Base-by-base conservation (phyloP, 768 basidiomycete genomes). In the Termitomyces sp. region DNA sequence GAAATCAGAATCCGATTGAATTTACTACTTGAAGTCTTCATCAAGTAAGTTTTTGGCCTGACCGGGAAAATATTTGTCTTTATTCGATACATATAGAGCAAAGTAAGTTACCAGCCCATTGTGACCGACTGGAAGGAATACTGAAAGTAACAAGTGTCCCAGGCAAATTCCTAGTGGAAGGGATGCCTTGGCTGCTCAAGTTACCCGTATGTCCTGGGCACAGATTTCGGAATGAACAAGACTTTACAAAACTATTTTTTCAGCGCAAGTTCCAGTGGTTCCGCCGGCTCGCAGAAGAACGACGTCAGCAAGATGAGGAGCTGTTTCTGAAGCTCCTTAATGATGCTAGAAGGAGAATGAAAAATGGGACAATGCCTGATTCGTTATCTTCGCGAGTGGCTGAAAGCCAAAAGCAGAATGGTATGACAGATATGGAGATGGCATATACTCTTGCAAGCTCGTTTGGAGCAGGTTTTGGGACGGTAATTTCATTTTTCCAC, bases 141-240 rank as follows among this genome's bases (percentile, higher is more conserved):
- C 30, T 37, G 19, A 51, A 48, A 2, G 9, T 1, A 8, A 35
- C 3, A 23, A 79, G 78, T 47, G 77, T 78, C 56, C 78, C 77
- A 2, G 77, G 78, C 21, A 79, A 77, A 62, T 78, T 77, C 50
- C 56, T 79, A 5, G 78, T 79, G 10, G 78, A 79, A 63, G 74
- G 75, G 1, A 72, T 75, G 71, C 77, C 78, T 0, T 77, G 76
- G 71, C 69, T 79, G 3, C 64, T 78, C 6, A 74, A 73, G 50
- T 69, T 79, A n/a, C 78, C 78, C 9, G 74, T 75, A 63, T 43
- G 70, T 56, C 12, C 12, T 43, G 11, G 12, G 10, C 14, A n/a
- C 10, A 46, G 5, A 7, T 30, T 9, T 54, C 2, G 30, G 26
- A n/a, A 5, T 31, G 17, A 15, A 8, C 3, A 23, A 26, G 6